Conservation (phyloP, 2,329 filamentous ascomycete genomes). For the Microsporum audouinii region DNA sequence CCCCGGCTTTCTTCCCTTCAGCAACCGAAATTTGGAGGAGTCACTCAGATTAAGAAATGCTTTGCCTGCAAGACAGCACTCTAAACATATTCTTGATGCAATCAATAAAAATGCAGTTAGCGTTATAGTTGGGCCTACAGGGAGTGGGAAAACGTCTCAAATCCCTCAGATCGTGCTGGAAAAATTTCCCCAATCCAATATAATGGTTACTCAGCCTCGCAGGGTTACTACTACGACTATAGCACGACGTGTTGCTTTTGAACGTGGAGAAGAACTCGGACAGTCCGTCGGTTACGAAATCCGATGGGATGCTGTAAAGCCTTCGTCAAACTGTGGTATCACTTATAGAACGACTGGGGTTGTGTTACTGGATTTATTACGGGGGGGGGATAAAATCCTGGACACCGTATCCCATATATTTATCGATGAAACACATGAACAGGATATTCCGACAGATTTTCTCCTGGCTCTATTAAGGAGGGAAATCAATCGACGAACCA, state of each 20-base stretch:
- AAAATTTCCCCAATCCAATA: slow-evolving; percentile 32
- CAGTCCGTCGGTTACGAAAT: slow-evolving; percentile 38
- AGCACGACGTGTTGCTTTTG: slow-evolving; percentile 36
- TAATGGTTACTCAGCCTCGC: slow-evolving; percentile 42
- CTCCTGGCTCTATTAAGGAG: slow-evolving; percentile 38
- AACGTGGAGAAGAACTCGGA: slow-evolving; percentile 33
- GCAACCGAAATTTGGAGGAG: neutral
- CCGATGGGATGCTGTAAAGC: slow-evolving; percentile 30
- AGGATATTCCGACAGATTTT: slow-evolving; percentile 37
- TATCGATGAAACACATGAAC: slow-evolving; percentile 43
- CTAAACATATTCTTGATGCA: slow-evolving; percentile 2
- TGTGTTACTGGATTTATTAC: slow-evolving; percentile 36
- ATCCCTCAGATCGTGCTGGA: slow-evolving; percentile 43
- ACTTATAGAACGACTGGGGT: slow-evolving; percentile 43
- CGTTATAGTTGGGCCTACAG: slow-evolving; percentile 38
- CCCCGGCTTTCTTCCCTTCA: neutral
- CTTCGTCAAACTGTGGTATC: slow-evolving; percentile 30
- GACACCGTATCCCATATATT: slow-evolving; percentile 38
- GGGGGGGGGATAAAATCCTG: slow-evolving; percentile 29
- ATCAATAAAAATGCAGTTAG: slow-evolving; percentile 28
- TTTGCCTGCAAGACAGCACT: neutral
- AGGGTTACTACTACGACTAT: slow-evolving; percentile 39
- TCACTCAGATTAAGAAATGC: neutral
- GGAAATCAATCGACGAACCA: slow-evolving; percentile 26
- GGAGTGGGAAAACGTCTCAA: slow-evolving; percentile 40